Evolutionary conservation across 2,329 filamentous ascomycete genomes (phyloP).

Genomic region (Fusarium proliferatum): DNA sequence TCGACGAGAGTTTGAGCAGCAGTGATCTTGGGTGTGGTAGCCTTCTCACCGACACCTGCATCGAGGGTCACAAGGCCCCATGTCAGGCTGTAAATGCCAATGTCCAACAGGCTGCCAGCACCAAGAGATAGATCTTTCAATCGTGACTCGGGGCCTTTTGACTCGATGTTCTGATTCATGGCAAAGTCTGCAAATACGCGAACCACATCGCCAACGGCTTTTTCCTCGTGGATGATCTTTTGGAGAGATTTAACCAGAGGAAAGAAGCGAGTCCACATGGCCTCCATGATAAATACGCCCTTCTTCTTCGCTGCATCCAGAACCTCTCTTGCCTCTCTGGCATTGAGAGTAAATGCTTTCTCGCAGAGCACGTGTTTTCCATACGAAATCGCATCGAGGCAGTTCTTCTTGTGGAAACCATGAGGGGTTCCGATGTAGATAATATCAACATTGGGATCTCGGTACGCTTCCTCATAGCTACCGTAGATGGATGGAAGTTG

Average conservation of each 20-base stretch:
- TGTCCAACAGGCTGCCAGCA: slow-evolving; percentile 56
- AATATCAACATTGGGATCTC: slow-evolving; percentile 55
- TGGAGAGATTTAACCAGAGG: slow-evolving; percentile 52
- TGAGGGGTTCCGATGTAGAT: slow-evolving; percentile 60
- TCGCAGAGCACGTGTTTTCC: slow-evolving; percentile 60
- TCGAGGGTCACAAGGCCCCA: slow-evolving; percentile 54
- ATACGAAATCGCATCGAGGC: slow-evolving; percentile 54
- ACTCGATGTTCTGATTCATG: slow-evolving; percentile 50
- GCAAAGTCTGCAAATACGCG: slow-evolving; percentile 56
- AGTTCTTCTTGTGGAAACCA: slow-evolving; percentile 56
- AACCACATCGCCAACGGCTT: slow-evolving; percentile 52
- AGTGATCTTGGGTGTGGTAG: slow-evolving; percentile 49
- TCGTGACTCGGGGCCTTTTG: slow-evolving; percentile 46
- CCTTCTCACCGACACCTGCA: slow-evolving; percentile 40
- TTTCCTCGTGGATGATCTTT: slow-evolving; percentile 53
- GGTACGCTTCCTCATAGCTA: slow-evolving; percentile 54
- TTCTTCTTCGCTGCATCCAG: slow-evolving; percentile 53
- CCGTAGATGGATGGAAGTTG: slow-evolving; percentile 50
- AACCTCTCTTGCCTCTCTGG: slow-evolving; percentile 53
- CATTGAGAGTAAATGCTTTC: slow-evolving; percentile 57
- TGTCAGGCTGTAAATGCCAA: slow-evolving; percentile 57
- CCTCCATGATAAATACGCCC: slow-evolving; percentile 58
- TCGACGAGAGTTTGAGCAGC: slow-evolving; percentile 51
- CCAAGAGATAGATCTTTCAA: slow-evolving; percentile 54
- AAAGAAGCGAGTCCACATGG: slow-evolving; percentile 59